Percentiles rank a stretch among this genome's conserved stretches.
Conservation (phyloP, 352 stramenopile species). For the Pythium brachiatum region DNA sequence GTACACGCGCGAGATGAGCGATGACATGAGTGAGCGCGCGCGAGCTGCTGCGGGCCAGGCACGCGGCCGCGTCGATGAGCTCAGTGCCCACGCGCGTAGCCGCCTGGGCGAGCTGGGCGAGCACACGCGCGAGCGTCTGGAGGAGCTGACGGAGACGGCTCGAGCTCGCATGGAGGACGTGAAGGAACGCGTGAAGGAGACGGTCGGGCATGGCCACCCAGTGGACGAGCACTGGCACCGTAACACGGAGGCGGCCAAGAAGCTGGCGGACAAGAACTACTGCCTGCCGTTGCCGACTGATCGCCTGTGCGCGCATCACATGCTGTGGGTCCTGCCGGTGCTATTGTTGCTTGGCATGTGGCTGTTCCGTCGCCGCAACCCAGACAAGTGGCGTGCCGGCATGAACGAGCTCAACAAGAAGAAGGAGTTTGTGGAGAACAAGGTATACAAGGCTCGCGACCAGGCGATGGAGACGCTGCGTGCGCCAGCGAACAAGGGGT, state of each 20-base stretch:
- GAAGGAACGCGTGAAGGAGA: slow-evolving; percentile 52
- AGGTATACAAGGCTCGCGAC: slow-evolving; percentile 45
- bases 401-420: slow-evolving; percentile 52
- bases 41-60: slow-evolving; percentile 1
- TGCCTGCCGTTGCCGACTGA: slow-evolving; percentile 46
- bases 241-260: slow-evolving; percentile 48
- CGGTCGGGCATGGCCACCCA: slow-evolving; percentile 35
- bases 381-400: slow-evolving; percentile 59
- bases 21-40: slow-evolving; percentile 22
- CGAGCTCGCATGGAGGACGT: slow-evolving; percentile 36
- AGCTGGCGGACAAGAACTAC: slow-evolving; percentile 43
- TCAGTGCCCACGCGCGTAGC: slow-evolving; percentile 22
- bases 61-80: slow-evolving; percentile 24
- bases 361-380: slow-evolving; percentile 56
- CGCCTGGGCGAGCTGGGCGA: slow-evolving; percentile 29
- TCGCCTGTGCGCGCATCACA: slow-evolving; percentile 44
- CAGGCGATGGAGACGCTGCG: slow-evolving; percentile 31
- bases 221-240: slow-evolving; percentile 56
- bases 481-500: slow-evolving; percentile 24
- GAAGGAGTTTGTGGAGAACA: slow-evolving; percentile 40
- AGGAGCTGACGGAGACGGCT: slow-evolving; percentile 29
- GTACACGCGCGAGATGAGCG: slow-evolving; percentile 12
- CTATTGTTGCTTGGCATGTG: slow-evolving; percentile 33
- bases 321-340: slow-evolving; percentile 46
- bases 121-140: slow-evolving; percentile 34